Evolutionary conservation across 495 filamentous ascomycete genomes (phyloP).

Genomic region (Hypoxylon trugodes): DNA sequence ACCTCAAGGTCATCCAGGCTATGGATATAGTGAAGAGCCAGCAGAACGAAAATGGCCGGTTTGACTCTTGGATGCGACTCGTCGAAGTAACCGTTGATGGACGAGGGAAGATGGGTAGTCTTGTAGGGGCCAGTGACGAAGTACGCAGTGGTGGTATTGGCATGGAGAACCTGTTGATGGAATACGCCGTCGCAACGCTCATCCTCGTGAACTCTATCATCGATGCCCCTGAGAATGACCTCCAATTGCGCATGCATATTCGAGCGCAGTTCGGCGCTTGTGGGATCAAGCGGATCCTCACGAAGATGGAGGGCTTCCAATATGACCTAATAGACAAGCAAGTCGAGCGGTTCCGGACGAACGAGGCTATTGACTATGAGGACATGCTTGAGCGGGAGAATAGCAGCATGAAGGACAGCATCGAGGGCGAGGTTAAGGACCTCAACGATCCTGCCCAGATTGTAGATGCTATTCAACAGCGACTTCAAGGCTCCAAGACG

Average conservation of each 20-base stretch:
- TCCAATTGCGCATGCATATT: constrained; percentile 92
- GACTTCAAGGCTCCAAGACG: constrained; percentile 80
- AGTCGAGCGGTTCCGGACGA: constrained; percentile 89
- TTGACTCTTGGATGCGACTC: constrained; percentile 98
- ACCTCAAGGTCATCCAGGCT: constrained; percentile 90
- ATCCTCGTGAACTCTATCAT: constrained; percentile 97
- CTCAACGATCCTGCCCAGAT: constrained; percentile 93
- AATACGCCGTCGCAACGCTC: constrained; percentile 95
- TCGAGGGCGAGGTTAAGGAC: constrained; percentile 93
- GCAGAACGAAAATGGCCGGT: constrained; percentile 92
- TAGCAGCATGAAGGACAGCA: constrained; percentile 85
- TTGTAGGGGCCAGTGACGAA: constrained; percentile 96
- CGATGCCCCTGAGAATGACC: constrained; percentile 85
- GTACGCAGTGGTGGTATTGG: constrained; percentile 96
- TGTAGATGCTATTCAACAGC: constrained; percentile 90
- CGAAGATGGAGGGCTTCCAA: constrained; percentile 98
- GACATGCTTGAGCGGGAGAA: constrained; percentile 93
- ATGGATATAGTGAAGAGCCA: constrained; percentile 91
- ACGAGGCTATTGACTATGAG: constrained; percentile 98
- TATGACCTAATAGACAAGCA: constrained; percentile 99
- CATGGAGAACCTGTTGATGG: constrained; percentile 99
- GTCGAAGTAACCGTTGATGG: constrained; percentile 98
- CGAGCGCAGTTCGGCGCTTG: constrained; percentile 95
- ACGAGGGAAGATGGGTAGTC: constrained; percentile 96
- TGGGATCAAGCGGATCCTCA: constrained; percentile 91